Evolutionary conservation across 2,329 filamentous ascomycete species (phyloP), one percentile per base, ranked within the genome.

Genomic region (Trichoderma breve): DNA sequence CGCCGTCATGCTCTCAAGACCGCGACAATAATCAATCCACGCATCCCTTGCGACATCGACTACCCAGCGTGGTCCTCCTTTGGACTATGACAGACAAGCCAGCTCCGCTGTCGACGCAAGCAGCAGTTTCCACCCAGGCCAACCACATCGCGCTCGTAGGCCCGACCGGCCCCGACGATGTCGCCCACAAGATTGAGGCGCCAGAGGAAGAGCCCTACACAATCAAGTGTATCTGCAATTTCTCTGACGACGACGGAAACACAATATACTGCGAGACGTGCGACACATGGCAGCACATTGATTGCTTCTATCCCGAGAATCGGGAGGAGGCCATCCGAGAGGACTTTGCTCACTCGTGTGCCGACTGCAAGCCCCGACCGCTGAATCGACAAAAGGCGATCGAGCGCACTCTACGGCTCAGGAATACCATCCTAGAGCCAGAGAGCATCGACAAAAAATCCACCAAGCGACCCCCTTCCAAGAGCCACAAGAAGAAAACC

Each of bases 221-320:
- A 73, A 98, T 98, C 85, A 97, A 97, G 86, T 99, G 96, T 88
- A 97, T 98, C 77, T 99, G 96, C 84, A 91, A 91, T 81, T 98
- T 92, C 82, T 86, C 90, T 81, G 94, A 97, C 85, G 96, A 99
- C 86, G 96, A 99, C 86, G 96, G 96, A 83, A 95, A 93, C 82
- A 99, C 96, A 73, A 97, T 99, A 74, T 94, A 95, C 82, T 99
- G 96, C 86, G 96, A 98, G 81, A 89, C 87, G 72, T 99, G 96
- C 86, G 93, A 97, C 80, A 96, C 94, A 64, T 99, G 96, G 96
- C 96, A 99, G 83, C 96, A 99, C 83, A 97, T 97, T 78, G 91
- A 94, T 80, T 99, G 96, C 83, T 98, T 97, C 83, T 98, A 98
- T 81, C 89, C 89, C 26, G 82, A 89, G 74, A 93, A 93, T 77